Conservation (phyloP, 805 yeast species). For the Wickerhamomyces bisporus region DNA sequence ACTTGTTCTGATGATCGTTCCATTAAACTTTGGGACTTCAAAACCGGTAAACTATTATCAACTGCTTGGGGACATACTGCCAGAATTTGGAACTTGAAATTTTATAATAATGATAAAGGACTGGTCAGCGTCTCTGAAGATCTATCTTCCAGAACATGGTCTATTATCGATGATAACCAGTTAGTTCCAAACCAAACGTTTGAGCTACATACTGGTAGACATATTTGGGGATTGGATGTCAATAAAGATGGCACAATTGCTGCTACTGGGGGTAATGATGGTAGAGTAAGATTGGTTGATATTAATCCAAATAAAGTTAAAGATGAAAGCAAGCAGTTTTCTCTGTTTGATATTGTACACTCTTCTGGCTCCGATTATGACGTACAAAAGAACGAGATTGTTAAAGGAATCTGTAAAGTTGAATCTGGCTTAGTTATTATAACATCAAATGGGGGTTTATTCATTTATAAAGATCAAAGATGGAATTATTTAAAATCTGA, state of each 20-base stretch:
- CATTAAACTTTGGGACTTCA: conserved; percentile 66
- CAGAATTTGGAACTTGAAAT: conserved; percentile 80
- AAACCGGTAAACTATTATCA: conserved; percentile 53
- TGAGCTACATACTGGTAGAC: conserved; percentile 79
- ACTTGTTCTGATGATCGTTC: conserved; percentile 96
- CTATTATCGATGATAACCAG: conserved; percentile 26
- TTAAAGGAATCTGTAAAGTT: conserved; percentile 56
- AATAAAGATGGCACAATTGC: conserved; percentile 41
- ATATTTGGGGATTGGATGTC: conserved; percentile 76
- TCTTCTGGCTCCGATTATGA: conserved; percentile 18
- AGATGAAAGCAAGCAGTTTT: conserved; percentile 24
- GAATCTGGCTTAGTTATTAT: conserved; percentile 41
- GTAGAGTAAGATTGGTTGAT: conserved; percentile 65
- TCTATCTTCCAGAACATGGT: conserved; percentile 79
- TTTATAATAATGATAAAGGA: conserved; percentile 36
- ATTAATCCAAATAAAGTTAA: conserved; percentile 31
- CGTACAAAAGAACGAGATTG: conserved; percentile 44
- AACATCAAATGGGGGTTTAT: conserved; percentile 56
- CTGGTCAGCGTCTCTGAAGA: conserved; percentile 80
- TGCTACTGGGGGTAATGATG: conserved; percentile 94
- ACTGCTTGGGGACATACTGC: conserved; percentile 97
- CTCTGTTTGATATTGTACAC: conserved; percentile 30
- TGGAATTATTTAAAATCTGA: conserved; percentile 27
- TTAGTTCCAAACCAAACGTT: conserved; percentile 33
- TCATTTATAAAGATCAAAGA: conserved; percentile 20